Base-by-base conservation (phyloP, 2,329 filamentous ascomycete species). In the Epichloe hybrida region DNA sequence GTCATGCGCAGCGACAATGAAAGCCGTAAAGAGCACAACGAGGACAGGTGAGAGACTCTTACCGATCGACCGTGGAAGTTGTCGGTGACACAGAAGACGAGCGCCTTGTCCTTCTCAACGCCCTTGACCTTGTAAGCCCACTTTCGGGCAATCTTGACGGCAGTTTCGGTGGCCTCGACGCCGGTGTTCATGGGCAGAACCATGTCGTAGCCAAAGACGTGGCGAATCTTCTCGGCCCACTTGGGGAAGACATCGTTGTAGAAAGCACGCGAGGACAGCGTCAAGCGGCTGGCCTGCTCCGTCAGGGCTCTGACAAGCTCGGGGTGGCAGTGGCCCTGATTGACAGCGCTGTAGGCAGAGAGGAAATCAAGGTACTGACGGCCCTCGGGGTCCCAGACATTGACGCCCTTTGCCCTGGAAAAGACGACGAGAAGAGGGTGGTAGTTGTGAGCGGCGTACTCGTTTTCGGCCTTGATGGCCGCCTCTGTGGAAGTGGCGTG, bases 61-160 rank as follows among this genome's bases (percentile, higher is more conserved):
- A 93, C 88, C 51, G 93, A 97, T 61, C 91, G 80, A 58, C 91
- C 91, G 71, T 98, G 91, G 72, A 97, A 98, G 75, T 96, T 97
- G 71, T 95, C 88, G 49, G 83, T 73, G 38, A 85, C 90, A 58
- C 83, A 84, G 65, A 97, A 86, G 38, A 97, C 79, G 56, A 93
- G 68, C 8, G 91, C 91, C 74, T 93, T 81, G 64, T 85, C 83
- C 66, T 87, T 75, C 5, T 88, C 83, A 55, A 97, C 91, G 21
- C 84, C 83, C 77, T 97, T 96, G 65, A 87, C 82, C 72, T 95
- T 96, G 77, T 96, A 96, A 5, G 89, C 90, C 91, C 91, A 97
- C 71, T 97, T 97, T 58, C 91, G 79, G 53, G 91, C 91, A 69
- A 97, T 83, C 77, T 97, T 97, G 71, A 97, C 83, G 12, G 86